These are phyloP conservation scores for Agroathelia rolfsii DNA, from an alignment of 1,284 basidiomycete genomes.

Conservation along the genomic window DNA sequence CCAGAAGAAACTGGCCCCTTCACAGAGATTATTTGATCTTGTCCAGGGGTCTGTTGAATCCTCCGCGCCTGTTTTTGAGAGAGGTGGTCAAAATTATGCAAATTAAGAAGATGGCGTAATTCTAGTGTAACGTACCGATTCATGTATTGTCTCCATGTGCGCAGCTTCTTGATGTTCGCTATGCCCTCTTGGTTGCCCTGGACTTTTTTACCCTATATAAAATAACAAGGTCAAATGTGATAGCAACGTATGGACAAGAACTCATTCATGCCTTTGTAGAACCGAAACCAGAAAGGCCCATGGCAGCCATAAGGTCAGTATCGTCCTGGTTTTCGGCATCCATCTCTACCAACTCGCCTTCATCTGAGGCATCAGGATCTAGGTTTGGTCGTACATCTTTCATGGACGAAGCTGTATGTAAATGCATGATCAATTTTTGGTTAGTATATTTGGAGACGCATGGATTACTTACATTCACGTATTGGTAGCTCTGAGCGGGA, in stretches of 20 bases:
- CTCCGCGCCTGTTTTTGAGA: slow-evolving; percentile 54
- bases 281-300: slow-evolving; percentile 87
- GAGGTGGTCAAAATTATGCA: slow-evolving; percentile 1
- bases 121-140: slow-evolving; percentile 59
- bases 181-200: slow-evolving; percentile 75
- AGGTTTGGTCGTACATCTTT: slow-evolving; percentile 23
- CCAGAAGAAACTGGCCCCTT: too few relatives aligned
- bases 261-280: slow-evolving; percentile 84
- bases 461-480: too few relatives aligned
- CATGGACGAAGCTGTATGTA: too few relatives aligned
- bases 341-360: slow-evolving; percentile 61
- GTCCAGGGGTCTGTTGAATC: slow-evolving; percentile 78
- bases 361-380: slow-evolving; percentile 36
- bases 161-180: slow-evolving; percentile 73
- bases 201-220: slow-evolving; percentile 61
- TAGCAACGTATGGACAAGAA: slow-evolving; percentile 6
- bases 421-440: too few relatives aligned
- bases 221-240: slow-evolving; percentile 4
- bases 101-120: too few relatives aligned
- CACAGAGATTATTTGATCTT: slow-evolving; percentile 36
- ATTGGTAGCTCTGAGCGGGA: too few relatives aligned
- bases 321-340: slow-evolving; percentile 65
- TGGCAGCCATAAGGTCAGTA: slow-evolving; percentile 78
- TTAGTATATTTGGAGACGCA: too few relatives aligned
- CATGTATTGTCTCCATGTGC: slow-evolving; percentile 97